Evolutionary conservation across 768 basidiomycete species (phyloP), one percentile per base, ranked within the genome.

Genomic region (Trichaptum fuscoviolaceum): DNA sequence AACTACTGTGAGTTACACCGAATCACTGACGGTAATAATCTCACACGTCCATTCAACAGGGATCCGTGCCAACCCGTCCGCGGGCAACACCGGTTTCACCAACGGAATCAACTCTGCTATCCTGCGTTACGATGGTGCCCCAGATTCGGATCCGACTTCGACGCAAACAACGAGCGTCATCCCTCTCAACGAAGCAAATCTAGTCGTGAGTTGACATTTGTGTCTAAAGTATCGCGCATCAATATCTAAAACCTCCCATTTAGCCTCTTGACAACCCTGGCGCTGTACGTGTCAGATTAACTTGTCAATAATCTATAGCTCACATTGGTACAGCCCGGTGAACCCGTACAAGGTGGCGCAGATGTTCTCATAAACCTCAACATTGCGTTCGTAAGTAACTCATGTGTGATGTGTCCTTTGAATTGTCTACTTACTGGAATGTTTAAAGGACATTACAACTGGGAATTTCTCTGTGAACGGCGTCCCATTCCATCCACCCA

Each of bases 51-150:
- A 17, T 63, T 63, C 34, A 63, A 15, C 58, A 69, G 68, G 68
- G 68, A 63, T 69, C 62, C 36, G 62, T 52, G 68, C 68, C 59
- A 64, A 35, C 27, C 63, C 63, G 12, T 24, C 23, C 35, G 24
- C 35, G 12, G 63, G 34, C 34, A 63, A 73, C 1, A 66, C 67
- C 18, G 69, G 67, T 8, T 78, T 77, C 59, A 1, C 65, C 0
- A 78, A 76, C 20, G 85, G 84, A 23, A 68, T 83, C 26, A 87
- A 85, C 71, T 84, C 82, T 12, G 87, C 84, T 1, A 84, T 86
- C 60, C 73, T 86, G 8, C 79, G 82, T 15, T 87, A 87, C 71
- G 66, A 57, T 12, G 83, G 83, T 20, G 83, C 82, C 0, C 10
- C 68, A 6, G 57, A 18, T 15, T 68, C 67, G 25, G 75, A 85